These are phyloP conservation scores for Colletotrichum destructivum DNA, from an alignment of 2,329 filamentous ascomycete species.

Conservation along the genomic window DNA sequence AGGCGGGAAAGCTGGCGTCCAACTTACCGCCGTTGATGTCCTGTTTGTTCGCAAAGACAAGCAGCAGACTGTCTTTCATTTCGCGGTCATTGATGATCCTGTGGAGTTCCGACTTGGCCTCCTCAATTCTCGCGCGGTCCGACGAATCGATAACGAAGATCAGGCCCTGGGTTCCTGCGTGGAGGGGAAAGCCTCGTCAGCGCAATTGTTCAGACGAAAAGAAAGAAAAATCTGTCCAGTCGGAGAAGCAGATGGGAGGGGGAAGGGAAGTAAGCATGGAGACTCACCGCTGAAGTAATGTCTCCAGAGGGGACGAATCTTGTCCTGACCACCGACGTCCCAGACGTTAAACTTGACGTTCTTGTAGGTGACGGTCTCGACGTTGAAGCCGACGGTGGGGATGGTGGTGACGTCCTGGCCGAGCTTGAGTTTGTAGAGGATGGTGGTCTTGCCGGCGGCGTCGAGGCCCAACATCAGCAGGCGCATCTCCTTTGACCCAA, in stretches of 20 bases:
- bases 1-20: neutral
- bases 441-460: constrained; percentile 98
- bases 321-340: constrained; percentile 99
- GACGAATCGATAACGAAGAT: constrained; percentile 99
- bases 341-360: constrained; percentile 99
- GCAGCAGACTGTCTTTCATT: constrained; percentile 93
- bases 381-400: constrained; percentile 98
- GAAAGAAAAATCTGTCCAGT: too few species aligned
- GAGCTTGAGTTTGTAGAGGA: constrained; percentile 98
- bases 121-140: constrained; percentile 91
- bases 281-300: constrained; percentile 90
- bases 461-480: constrained; percentile 98
- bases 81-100: constrained; percentile 98
- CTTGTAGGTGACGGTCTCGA: constrained; percentile 98
- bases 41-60: constrained; percentile 99
- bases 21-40: constrained; percentile 83
- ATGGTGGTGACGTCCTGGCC: constrained; percentile 99
- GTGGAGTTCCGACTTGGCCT: constrained; percentile 93
- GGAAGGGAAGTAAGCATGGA: constrained; percentile 14
- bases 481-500: constrained; percentile 99
- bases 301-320: constrained; percentile 96
- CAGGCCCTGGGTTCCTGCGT: constrained; percentile 89
- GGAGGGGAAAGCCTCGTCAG: constrained; percentile 10
- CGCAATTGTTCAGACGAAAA: neutral
- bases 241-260: constrained; percentile 19